These are phyloP conservation scores for Phyllosticta citribraziliensis DNA, from an alignment of 2,329 filamentous ascomycete species.

Conservation along the genomic window DNA sequence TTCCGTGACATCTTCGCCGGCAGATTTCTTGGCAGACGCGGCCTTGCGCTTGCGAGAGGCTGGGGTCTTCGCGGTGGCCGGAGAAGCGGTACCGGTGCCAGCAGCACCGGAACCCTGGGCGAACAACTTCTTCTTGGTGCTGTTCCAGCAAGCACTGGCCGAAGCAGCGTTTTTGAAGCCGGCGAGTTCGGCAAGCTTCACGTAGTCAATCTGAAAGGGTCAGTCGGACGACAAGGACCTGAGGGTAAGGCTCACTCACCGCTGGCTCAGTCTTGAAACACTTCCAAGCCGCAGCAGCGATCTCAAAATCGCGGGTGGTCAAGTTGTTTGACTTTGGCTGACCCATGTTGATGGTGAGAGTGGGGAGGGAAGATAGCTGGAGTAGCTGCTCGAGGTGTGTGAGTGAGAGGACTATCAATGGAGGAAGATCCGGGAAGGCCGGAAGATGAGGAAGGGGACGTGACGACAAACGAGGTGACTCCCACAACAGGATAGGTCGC, in stretches of 20 bases:
- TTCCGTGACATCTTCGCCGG: neutral
- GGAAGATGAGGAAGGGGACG: neutral
- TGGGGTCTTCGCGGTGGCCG: neutral
- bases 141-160: slow-evolving; percentile 4
- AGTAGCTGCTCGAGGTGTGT: neutral
- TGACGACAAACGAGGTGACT: neutral
- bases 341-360: neutral
- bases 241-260: neutral
- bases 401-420: neutral
- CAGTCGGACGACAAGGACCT: neutral
- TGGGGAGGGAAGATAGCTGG: neutral
- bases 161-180: slow-evolving; percentile 8
- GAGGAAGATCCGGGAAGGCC: neutral
- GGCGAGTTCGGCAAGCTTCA: neutral
- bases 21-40: neutral
- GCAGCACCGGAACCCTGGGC: neutral
- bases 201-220: slow-evolving; percentile 2
- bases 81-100: neutral
- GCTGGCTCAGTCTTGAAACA: slow-evolving; percentile 9
- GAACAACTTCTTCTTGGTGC: slow-evolving; percentile 9
- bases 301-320: slow-evolving; percentile 1
- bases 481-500: neutral
- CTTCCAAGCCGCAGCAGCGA: neutral
- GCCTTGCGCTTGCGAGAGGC: neutral
- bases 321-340: neutral